These are phyloP conservation scores for Lactarius indigo DNA, from an alignment of 768 basidiomycete genomes.

Conservation along the genomic window DNA sequence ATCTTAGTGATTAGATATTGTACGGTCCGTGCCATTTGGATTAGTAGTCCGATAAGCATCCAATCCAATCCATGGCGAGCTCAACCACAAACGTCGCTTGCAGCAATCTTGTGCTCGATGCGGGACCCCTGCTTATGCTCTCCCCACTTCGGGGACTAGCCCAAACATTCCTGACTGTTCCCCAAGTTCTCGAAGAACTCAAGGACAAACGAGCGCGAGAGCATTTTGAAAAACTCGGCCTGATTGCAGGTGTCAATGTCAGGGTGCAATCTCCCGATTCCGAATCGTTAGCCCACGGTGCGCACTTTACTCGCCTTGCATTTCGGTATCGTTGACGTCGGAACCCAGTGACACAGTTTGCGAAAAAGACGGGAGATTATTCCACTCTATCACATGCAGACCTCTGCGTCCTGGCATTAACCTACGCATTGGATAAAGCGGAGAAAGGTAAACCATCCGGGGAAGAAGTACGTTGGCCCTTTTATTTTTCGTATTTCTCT, in stretches of 20 bases:
- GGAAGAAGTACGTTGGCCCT: conserved; percentile 29
- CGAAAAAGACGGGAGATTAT: conserved; percentile 96
- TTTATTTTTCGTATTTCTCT: not conserved
- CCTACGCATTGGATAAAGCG: conserved; percentile 68
- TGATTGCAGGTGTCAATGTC: conserved; percentile 73
- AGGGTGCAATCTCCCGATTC: conserved; percentile 68
- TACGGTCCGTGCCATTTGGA: not conserved
- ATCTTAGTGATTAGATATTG: not conserved
- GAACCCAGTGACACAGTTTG: conserved; percentile 74
- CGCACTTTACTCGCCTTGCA: conserved; percentile 23
- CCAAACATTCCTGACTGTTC: conserved; percentile 79
- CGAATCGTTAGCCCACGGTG: conserved; percentile 62
- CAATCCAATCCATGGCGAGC: conserved; percentile 10
- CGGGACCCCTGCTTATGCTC: conserved; percentile 86
- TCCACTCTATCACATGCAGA: conserved; percentile 88
- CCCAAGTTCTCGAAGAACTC: conserved; percentile 86
- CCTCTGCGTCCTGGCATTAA: conserved; percentile 86
- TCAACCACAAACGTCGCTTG: conserved; percentile 44
- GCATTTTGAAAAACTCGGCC: conserved; percentile 75
- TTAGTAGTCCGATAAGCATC: not conserved
- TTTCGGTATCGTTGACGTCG: conserved; percentile 22
- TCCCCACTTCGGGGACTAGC: conserved; percentile 89
- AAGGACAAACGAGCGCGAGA: conserved; percentile 85
- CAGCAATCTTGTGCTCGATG: conserved; percentile 85
- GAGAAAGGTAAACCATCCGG: conserved; percentile 32